Conservation (phyloP, 2,329 filamentous ascomycete species). For the Mollisia scopiformis region DNA sequence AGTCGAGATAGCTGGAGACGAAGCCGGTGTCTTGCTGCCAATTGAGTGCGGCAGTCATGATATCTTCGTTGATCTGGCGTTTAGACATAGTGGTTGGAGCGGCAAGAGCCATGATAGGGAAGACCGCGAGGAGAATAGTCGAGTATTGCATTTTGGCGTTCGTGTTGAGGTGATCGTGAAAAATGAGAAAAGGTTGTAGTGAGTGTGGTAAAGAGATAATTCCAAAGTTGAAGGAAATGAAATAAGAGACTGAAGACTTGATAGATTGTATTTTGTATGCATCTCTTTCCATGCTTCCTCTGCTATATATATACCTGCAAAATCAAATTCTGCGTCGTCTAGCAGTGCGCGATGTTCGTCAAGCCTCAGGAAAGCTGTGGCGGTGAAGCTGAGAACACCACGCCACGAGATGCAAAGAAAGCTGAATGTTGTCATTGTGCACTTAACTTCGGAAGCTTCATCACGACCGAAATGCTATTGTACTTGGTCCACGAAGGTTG, state of each 20-base stretch:
- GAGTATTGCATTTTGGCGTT: neutral
- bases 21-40: neutral
- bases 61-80: neutral
- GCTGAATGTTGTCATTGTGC: too few relatives aligned
- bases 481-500: neutral
- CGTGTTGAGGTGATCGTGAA: neutral
- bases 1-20: neutral
- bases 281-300: neutral
- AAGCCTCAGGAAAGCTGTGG: neutral
- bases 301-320: neutral
- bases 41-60: neutral
- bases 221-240: neutral
- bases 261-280: neutral
- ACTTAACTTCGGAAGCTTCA: too few relatives aligned
- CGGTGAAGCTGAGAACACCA: neutral
- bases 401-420: neutral
- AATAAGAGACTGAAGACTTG: neutral
- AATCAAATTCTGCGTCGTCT: neutral
- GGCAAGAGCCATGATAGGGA: neutral
- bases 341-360: neutral
- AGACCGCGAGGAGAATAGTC: neutral
- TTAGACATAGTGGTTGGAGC: neutral
- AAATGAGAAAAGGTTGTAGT: neutral
- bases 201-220: neutral
- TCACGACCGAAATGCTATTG: too few relatives aligned